A percentile compares a stretch with the other conserved stretches of the same genome.
Conservation (phyloP, 106 monocot species). For the Dendrobium officinale region DNA sequence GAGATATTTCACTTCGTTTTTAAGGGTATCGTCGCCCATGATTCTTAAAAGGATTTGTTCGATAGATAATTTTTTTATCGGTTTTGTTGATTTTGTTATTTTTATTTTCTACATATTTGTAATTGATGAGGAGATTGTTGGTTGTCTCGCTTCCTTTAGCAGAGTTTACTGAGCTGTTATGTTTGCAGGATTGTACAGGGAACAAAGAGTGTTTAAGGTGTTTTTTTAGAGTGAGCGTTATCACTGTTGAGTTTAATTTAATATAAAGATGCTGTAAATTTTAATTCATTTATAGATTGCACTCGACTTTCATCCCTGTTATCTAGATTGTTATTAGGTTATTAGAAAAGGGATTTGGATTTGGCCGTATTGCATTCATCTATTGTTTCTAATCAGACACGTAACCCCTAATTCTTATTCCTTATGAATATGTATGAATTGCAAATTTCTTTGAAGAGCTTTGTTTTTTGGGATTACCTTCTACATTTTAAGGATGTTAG, state of each 20-base stretch:
- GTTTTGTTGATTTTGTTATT: not conserved
- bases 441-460: not conserved
- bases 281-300: not conserved
- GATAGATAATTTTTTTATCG: not conserved
- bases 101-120: not conserved
- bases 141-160: not conserved
- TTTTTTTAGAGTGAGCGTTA: not conserved
- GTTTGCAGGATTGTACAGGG: not conserved
- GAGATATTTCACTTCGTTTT: not conserved
- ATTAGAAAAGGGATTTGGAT: too few relatives aligned
- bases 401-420: not conserved
- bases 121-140: not conserved
- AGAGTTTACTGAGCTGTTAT: not conserved
- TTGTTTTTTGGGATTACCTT: not conserved
- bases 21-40: conserved; percentile 16
- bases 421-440: not conserved
- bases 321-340: too few relatives aligned
- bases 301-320: too few relatives aligned
- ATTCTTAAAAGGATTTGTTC: not conserved
- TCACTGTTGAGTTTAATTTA: not conserved
- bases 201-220: not conserved
- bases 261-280: not conserved
- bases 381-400: not conserved
- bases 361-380: not conserved
- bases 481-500: conserved; percentile 1